phyloP scores from a whole-genome alignment of 2,329 filamentous ascomycete species.

The Paecilomyces niveus region DNA sequence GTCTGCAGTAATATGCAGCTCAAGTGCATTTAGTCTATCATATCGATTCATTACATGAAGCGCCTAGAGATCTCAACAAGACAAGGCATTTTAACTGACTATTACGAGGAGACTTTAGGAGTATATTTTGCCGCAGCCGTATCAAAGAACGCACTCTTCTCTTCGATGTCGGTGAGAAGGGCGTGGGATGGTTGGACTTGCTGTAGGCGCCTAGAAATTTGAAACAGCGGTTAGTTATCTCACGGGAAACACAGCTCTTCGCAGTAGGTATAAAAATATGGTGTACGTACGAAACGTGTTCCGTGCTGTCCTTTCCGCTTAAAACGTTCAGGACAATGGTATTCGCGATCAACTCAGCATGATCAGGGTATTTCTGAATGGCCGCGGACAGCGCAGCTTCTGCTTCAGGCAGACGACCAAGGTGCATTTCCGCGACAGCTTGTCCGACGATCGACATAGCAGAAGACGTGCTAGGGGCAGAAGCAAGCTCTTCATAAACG shows the following conservation, averaged over 20 bases:
- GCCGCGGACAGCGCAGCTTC: slow-evolving; percentile 80
- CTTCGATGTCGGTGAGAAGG: slow-evolving; percentile 65
- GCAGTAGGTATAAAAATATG: not conserved
- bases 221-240: not conserved
- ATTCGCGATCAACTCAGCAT: slow-evolving; percentile 74
- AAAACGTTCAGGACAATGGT: slow-evolving; percentile 71
- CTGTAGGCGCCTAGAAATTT: slow-evolving; percentile 27
- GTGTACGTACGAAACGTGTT: slow-evolving; percentile 53
- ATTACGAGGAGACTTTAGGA: slow-evolving; percentile 56
- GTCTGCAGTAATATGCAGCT: not conserved
- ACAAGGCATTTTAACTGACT: not conserved
- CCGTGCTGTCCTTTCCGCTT: slow-evolving; percentile 61
- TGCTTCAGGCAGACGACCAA: slow-evolving; percentile 81
- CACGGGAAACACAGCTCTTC: not conserved
- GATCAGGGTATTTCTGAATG: slow-evolving; percentile 62
- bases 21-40: not conserved
- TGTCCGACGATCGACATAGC: slow-evolving; percentile 73
- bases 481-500: slow-evolving; percentile 92
- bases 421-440: slow-evolving; percentile 83
- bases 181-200: slow-evolving; percentile 60
- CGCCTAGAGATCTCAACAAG: not conserved
- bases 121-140: slow-evolving; percentile 79
- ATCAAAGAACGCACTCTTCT: slow-evolving; percentile 85
- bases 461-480: slow-evolving; percentile 73
- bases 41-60: not conserved